Base-by-base conservation (phyloP, 495 filamentous ascomycete species). In the Aspergillus avenaceus region DNA sequence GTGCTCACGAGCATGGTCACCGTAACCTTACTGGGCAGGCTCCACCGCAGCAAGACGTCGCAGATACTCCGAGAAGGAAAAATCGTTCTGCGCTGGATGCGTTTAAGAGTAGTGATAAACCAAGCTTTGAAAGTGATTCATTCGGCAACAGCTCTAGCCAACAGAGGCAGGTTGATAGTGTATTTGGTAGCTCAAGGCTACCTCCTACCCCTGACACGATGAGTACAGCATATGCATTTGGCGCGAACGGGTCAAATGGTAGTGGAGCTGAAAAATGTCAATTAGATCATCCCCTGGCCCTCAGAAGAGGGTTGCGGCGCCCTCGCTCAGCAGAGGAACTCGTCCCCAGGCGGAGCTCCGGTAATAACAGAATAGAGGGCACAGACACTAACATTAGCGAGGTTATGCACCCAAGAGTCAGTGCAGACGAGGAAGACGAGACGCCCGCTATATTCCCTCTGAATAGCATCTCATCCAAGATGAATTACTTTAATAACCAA, bases 161-260 rank as follows among this genome's bases (percentile, higher is more conserved):
- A 22, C 62, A 62, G 8, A 59, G 59, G 13, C 64, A 52, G 9
- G 29, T 67, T 14, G 67, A 71, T 26, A 59, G 58, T 21, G 55
- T 64, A 7, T 75, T 74, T 52, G 69, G 62, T 2, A 65, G 65
- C 6, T 31, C 63, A 2, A 59, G 59, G 18, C 59, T 75, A 5
- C 72, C 72, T 29, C 72, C 69, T 7, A 75, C 72, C 0, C 72
- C 72, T 3, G 72, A 75, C 23, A 75, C 72, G 2, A 74, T 75
- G 72, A 73, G 65, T 34, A 74, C 71, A 1, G 66, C 66, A 41
- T 61, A 66, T 45, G 64, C 58, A 27, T 52, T 44, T 5, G 60
- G 56, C 8, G 52, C 57, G 5, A 70, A 67, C 26, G 54, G 69
- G 7, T 75, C 72, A 5, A 62, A 68, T 29, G 60, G 63, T 18